phyloP scores from a whole-genome alignment of 139 green algal genomes.

The Volvox africanus region DNA sequence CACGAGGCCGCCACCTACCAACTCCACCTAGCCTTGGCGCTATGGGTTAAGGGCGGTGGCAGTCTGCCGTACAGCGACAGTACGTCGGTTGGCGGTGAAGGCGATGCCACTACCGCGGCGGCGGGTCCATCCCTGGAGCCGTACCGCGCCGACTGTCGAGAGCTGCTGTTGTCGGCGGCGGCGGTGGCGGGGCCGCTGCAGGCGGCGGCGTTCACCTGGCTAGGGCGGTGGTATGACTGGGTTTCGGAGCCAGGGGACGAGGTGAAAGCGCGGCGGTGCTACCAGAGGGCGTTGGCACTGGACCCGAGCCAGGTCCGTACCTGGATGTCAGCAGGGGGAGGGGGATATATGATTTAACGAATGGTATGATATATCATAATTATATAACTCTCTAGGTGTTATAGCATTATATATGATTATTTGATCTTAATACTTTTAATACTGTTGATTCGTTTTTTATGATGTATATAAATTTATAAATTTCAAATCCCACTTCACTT shows the following conservation, averaged over 20 bases:
- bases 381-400: too few species aligned
- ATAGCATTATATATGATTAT: too few species aligned
- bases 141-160: not conserved
- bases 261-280: constrained; percentile 74
- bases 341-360: not conserved
- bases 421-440: too few species aligned
- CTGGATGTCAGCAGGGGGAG: not conserved
- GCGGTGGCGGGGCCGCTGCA: constrained; percentile 62
- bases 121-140: constrained; percentile 8
- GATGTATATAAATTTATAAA: not conserved
- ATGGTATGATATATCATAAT: too few species aligned
- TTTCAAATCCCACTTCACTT: not conserved
- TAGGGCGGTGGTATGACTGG: constrained; percentile 74
- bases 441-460: not conserved
- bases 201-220: constrained; percentile 73
- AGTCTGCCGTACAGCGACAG: not conserved
- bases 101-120: not conserved
- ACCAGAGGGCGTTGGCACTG: constrained; percentile 76
- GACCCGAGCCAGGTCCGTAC: constrained; percentile 75
- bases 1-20: constrained; percentile 39
- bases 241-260: constrained; percentile 58
- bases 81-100: not conserved
- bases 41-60: constrained; percentile 51
- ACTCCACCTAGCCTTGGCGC: constrained; percentile 41
- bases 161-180: constrained; percentile 39